phyloP scores from a whole-genome alignment of 352 stramenopile species.

The Phytophthora rubi region DNA sequence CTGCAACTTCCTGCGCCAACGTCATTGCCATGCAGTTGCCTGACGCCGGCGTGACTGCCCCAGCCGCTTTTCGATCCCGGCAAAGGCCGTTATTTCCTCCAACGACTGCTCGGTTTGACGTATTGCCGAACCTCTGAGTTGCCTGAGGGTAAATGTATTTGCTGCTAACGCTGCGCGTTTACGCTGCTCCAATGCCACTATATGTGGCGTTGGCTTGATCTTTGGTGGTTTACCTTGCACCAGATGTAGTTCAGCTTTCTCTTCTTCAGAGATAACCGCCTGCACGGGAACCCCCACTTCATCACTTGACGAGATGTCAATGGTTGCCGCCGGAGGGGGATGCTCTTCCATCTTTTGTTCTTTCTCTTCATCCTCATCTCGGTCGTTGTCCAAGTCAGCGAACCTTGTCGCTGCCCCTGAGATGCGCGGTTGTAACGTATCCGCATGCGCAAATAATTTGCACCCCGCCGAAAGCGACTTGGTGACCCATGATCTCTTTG shows the following conservation, averaged over 20 bases:
- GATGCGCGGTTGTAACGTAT: not conserved
- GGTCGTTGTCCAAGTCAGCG: not conserved
- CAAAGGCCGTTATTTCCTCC: too few species aligned
- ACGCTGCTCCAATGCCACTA: too few species aligned
- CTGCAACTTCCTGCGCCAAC: not conserved
- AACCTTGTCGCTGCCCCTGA: not conserved
- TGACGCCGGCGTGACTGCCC: not conserved
- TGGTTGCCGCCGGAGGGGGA: not conserved
- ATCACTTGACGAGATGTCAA: not conserved
- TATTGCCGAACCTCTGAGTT: too few species aligned
- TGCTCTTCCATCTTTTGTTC: not conserved
- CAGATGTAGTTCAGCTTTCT: too few species aligned
- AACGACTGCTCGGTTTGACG: too few species aligned
- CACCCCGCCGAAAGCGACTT: not conserved
- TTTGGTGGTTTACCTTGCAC: too few species aligned
- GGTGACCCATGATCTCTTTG: not conserved
- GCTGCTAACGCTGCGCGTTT: too few species aligned
- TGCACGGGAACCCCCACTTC: not conserved
- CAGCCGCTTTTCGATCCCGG: not conserved
- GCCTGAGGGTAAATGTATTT: too few species aligned
- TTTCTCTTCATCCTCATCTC: not conserved
- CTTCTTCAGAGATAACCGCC: too few species aligned
- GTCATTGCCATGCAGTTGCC: constrained; percentile 24
- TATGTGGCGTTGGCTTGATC: too few species aligned
- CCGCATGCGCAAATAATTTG: not conserved